Percentiles rank a stretch among this genome's conserved stretches.
Conservation (phyloP, 2,329 filamentous ascomycete genomes). For the Nannizzia gypsea region DNA sequence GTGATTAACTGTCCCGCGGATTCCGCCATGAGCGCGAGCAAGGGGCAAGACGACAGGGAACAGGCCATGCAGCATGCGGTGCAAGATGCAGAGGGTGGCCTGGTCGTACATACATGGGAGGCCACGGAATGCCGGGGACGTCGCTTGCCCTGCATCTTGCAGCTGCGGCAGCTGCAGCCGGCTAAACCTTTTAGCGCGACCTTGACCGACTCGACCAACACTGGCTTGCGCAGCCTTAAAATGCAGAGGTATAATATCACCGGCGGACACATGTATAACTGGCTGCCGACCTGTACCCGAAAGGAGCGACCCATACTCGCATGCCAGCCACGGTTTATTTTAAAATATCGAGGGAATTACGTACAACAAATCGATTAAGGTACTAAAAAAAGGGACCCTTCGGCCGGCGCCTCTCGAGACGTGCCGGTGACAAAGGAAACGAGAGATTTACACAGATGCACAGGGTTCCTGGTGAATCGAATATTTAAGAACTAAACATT, state of each 20-base stretch:
- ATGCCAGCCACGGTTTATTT: background rate
- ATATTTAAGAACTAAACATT: background rate
- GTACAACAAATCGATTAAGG: background rate
- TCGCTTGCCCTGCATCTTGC: conserved; percentile 2
- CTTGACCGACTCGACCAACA: background rate
- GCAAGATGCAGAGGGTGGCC: background rate
- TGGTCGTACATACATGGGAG: background rate
- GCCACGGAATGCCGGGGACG: background rate
- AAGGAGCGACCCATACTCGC: background rate
- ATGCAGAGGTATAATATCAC: background rate
- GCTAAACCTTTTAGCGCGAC: background rate
- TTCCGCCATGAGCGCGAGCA: background rate
- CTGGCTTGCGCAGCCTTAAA: background rate
- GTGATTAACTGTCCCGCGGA: background rate
- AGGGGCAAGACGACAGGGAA: background rate
- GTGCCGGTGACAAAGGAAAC: background rate
- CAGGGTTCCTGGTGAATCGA: background rate
- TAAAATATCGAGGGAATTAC: background rate
- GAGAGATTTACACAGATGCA: background rate
- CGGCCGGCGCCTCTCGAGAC: background rate
- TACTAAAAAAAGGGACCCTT: background rate
- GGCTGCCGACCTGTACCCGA: background rate
- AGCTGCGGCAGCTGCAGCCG: background rate
- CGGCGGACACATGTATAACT: background rate
- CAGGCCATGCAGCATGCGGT: background rate